phyloP scores from a whole-genome alignment of 164 flowering plant species.

The Magnolia kwangsiensis region DNA sequence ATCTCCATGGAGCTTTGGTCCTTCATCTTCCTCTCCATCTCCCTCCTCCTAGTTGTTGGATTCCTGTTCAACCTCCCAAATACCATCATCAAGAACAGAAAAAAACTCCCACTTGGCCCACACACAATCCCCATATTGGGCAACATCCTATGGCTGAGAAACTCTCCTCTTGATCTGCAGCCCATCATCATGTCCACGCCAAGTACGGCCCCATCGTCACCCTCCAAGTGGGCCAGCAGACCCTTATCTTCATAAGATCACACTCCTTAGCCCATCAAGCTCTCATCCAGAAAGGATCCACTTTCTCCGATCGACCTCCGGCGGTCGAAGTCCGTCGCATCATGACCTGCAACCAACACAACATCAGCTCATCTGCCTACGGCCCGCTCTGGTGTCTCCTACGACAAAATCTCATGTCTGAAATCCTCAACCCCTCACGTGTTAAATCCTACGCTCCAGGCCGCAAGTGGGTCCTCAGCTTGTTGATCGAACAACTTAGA shows the following conservation, averaged over 20 bases:
- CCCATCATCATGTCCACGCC: slow-evolving; percentile 18
- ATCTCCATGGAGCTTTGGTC: background rate
- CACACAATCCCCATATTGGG: slow-evolving; percentile 25
- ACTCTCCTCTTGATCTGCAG: slow-evolving; percentile 18
- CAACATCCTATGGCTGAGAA: slow-evolving; percentile 24
- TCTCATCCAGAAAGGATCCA: slow-evolving; percentile 40
- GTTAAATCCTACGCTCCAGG: slow-evolving; percentile 22
- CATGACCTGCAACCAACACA: slow-evolving; percentile 24
- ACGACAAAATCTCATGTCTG: slow-evolving; percentile 34
- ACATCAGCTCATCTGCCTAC: slow-evolving; percentile 28
- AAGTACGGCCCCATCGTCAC: slow-evolving; percentile 44
- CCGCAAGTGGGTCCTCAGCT: slow-evolving; percentile 29
- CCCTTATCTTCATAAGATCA: slow-evolving; percentile 30
- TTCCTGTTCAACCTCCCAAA: background rate
- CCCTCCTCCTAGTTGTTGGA: background rate
- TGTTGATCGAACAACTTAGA: slow-evolving; percentile 9
- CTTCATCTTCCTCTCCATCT: slow-evolving; percentile 9
- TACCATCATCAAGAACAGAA: background rate
- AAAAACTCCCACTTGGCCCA: slow-evolving; percentile 46
- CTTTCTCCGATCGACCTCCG: slow-evolving; percentile 38
- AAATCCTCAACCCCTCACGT: slow-evolving; percentile 31
- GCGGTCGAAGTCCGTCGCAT: slow-evolving; percentile 7
- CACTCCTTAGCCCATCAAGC: slow-evolving; percentile 36
- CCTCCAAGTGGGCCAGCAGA: slow-evolving; percentile 24
- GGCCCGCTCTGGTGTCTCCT: slow-evolving; percentile 46